These are phyloP conservation scores for Adenanthera pavonina DNA, from an alignment of 306 rosid species.

Conservation along the genomic window DNA sequence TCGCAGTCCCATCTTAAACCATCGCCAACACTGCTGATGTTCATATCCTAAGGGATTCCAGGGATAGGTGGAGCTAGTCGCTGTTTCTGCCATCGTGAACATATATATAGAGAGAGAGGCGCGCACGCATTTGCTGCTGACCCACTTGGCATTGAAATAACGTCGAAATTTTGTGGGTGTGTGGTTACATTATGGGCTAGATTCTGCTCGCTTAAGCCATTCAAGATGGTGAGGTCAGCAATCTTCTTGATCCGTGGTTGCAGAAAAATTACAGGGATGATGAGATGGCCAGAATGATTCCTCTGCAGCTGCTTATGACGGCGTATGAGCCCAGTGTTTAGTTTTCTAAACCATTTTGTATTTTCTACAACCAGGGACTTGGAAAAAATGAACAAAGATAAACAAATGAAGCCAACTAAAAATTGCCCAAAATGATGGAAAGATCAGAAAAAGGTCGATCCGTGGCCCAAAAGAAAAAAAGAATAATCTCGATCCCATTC, in stretches of 20 bases:
- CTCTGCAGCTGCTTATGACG: slow-evolving; percentile 73
- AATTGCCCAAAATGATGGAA: neutral
- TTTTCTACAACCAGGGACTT: neutral
- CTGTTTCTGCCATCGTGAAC: no score
- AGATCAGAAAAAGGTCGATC: no score
- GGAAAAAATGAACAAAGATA: neutral
- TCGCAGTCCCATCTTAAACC: neutral
- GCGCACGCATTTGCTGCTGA: neutral
- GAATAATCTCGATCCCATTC: neutral
- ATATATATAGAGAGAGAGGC: no score
- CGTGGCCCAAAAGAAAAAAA: no score
- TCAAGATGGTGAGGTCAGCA: slow-evolving; percentile 48
- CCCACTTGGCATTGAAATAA: neutral
- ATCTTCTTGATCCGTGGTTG: slow-evolving; percentile 56
- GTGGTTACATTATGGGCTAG: slow-evolving; percentile 55
- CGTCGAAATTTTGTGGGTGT: neutral
- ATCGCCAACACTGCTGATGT: no score
- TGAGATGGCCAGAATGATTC: slow-evolving; percentile 60
- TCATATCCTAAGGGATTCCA: no score
- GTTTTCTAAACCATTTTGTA: neutral
- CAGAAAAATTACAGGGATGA: slow-evolving; percentile 47
- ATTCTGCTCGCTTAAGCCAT: slow-evolving; percentile 59
- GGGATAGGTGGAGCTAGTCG: no score
- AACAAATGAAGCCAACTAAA: neutral
- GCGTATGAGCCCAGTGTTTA: slow-evolving; percentile 62